Evolutionary conservation across 108 stramenopile genomes (phyloP), one percentile per base, ranked within the genome.

Genomic region (Epipyxis sp.): DNA sequence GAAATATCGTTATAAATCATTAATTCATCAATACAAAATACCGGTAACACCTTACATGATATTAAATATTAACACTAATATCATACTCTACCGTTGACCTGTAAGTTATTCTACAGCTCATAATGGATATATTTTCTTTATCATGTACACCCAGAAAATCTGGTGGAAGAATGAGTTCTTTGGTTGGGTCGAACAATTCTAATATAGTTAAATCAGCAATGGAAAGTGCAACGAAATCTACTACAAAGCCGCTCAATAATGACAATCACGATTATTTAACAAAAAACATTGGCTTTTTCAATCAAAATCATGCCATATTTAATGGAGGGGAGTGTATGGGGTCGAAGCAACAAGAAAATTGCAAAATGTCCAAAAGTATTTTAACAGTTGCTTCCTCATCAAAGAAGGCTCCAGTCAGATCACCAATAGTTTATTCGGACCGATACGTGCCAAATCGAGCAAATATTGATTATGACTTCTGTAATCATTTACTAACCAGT

Each of bases 401-500:
- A 50, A 20, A 6, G 13, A 50, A 13, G 46, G 46, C 13, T 50
- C n/a, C n/a, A n/a, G n/a, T n/a, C n/a, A n/a, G n/a, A n/a, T n/a
- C n/a, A n/a, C n/a, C n/a, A n/a, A 50, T 6, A 13, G 46, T 6
- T 40, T 35, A 2, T 1, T 1, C 27, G 1, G 88, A 88, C 69
- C 85, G 88, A 32, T 87, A 85, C 77, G 87, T 89, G 62, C 85
- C 88, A 25, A 82, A 67, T 69, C 87, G 88, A 35, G 45, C 78
- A 59, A 65, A 79, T 25, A 87, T 87, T 85, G 82, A 88, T 69
- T 40, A 50, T 13, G 46, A 50, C 46, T 13, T 50, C 46, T 50
- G 13, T 20, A 13, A 50, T 50, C 20, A 20, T 50, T 20, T 6
- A 50, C 46, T 50, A 13, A 50, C 46, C 46, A 20, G 13, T 50